Base-by-base conservation (phyloP, 345 rosid genomes). In the Bruguiera sexangula region DNA sequence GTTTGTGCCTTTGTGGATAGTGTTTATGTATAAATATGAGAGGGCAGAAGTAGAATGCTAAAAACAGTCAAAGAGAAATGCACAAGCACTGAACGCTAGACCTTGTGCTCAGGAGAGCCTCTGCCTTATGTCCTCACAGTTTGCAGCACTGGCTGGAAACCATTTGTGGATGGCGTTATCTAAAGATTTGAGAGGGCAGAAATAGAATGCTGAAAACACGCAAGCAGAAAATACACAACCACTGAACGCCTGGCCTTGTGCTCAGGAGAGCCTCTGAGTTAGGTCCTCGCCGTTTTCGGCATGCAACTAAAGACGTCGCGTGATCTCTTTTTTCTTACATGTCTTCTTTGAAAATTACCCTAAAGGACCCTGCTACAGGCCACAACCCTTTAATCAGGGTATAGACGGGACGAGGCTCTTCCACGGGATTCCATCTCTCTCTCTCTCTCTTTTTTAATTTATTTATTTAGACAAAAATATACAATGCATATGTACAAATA, bases 31-130 rank as follows among this genome's bases (percentile, higher is more conserved):
- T 3, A 13, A 3, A 2, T 24, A 5, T 9, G 6, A n/a, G 21
- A 10, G 34, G 69, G 22, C 62, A 67, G 39, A 34, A 55, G 7
- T 66, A 66, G 69, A 21, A 32, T 31, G 18, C 43, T 27, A 22
- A 19, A n/a, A 22, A 20, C 9, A 21, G 16, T 13, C 39, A 36
- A 36, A 36, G 8, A 36, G 9, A 36, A 36, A 36, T 36, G 7
- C 39, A 36, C 39, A 6, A 36, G 39, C 39, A 36, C 8, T 6
- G 26, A 66, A 21, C 54, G 36, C 69, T 54, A 22, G 30, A 54
- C 69, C 59, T 46, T 62, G 7, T 37, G 30, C 65, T 36, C 39
- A 62, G 65, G 65, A 62, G 26, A 36, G 51, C 20, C 5, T 32
- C 3, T 1, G 24, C n/a, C 1, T 60, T 30, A 11, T 32, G 64